Base-by-base conservation (phyloP, 2,329 filamentous ascomycete species). In the Nigrospora oryzae region DNA sequence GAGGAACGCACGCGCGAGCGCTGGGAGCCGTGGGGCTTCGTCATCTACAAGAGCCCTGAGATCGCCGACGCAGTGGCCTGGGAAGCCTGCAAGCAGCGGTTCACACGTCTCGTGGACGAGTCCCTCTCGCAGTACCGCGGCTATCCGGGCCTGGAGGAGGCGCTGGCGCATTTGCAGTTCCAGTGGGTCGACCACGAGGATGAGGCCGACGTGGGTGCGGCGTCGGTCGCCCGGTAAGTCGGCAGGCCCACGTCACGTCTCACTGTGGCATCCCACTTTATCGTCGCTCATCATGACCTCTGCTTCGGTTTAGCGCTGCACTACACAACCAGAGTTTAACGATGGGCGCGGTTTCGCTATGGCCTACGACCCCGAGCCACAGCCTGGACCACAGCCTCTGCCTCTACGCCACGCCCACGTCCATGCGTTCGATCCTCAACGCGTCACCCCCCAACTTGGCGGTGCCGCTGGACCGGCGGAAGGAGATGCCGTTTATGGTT, bases 21-120 rank as follows among this genome's bases (percentile, higher is more conserved):
- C 10, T 51, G 49, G 50, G 30, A 47, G 12, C 49, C 42, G 4
- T 52, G 50, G 46, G 50, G 50, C 5, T 52, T 51, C 17, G 46
- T 52, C 10, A 44, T 50, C 6, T 52, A 38, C 38, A 51, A 47
- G 40, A 51, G 49, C 30, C 50, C 49, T 10, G 32, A 49, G 15
- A 51, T 52, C 14, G 32, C 17, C 30, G 37, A 51, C 23, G 36
- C 36, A 2, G 33, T 23, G 8, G 34, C 36, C 10, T 52, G 50
- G 50, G 36, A 42, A 32, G 46, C 44, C n/a, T 51, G 50, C 17
- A 39, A 42, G 12, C 38, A 49, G 39, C 44, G 45, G 11, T 51
- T 52, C 31, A 45, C 43, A n/a, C 30, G 30, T n/a, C 49, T 51
- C 32, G 19, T 51, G 11, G 28, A 46, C 12, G 49, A 51, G 3